Percentiles rank a stretch among this genome's conserved stretches.
Conservation (phyloP, 768 basidiomycete species). For the Phlebiopsis flavidoalba region DNA sequence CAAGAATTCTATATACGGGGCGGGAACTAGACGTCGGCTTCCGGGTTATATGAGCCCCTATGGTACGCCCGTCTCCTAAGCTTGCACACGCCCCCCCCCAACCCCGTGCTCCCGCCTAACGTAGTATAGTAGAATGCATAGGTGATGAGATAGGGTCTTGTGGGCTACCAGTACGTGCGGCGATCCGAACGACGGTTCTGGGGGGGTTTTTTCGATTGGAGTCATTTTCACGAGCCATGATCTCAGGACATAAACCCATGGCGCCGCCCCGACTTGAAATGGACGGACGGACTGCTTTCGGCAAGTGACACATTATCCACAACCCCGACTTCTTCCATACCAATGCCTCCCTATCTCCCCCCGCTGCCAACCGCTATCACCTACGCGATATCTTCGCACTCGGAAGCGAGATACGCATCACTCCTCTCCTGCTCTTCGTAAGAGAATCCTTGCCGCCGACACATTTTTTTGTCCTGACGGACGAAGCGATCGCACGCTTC, state of each 20-base stretch:
- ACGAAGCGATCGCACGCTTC: conserved; percentile 5
- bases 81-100: no score
- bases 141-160: conserved; percentile 2
- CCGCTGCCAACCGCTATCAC: conserved; percentile 23
- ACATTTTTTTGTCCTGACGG: conserved; percentile 41
- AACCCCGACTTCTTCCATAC: conserved; percentile 69
- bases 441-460: conserved; percentile 46
- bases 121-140: conserved; percentile 17
- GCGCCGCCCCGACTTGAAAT: conserved; percentile 77
- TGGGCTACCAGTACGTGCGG: background rate
- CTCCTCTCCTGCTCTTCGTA: conserved; percentile 40
- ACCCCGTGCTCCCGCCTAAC: background rate
- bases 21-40: conserved; percentile 20
- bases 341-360: conserved; percentile 29
- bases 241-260: conserved; percentile 94
- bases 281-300: conserved; percentile 84
- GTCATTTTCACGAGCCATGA: conserved; percentile 63
- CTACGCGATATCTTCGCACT: conserved; percentile 25
- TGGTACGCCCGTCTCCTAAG: conserved; percentile 12
- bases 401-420: conserved; percentile 21
- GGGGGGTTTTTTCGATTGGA: conserved; percentile 23
- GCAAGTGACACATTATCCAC: conserved; percentile 71
- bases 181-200: conserved; percentile 22
- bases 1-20: conserved; percentile 16
- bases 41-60: conserved; percentile 24